Evolutionary conservation across 441 rosid genomes (phyloP).

Genomic region (Geranium incanum): DNA sequence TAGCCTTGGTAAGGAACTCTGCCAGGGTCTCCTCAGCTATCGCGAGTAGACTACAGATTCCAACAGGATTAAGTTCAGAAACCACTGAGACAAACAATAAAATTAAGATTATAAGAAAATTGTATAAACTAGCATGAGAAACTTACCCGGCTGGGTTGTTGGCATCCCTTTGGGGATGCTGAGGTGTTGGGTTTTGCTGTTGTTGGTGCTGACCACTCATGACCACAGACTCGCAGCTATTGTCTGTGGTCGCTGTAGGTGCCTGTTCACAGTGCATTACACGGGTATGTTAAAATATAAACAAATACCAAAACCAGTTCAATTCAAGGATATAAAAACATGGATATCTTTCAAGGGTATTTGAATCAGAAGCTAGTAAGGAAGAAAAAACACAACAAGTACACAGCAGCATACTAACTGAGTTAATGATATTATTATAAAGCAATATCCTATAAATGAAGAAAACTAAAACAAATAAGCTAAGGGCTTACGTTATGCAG

Average conservation of each 20-base stretch:
- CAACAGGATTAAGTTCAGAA: slow-evolving; percentile 1
- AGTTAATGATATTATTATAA: background rate
- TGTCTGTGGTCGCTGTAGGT: slow-evolving; percentile 49
- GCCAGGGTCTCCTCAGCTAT: slow-evolving; percentile 98
- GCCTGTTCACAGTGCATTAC: slow-evolving; percentile 34
- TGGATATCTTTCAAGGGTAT: no score
- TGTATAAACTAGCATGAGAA: background rate
- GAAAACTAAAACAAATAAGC: background rate
- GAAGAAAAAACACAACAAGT: no score
- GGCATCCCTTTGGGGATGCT: slow-evolving; percentile 82
- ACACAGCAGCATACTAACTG: background rate
- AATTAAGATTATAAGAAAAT: slow-evolving; percentile 14
- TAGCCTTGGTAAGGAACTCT: slow-evolving; percentile 99
- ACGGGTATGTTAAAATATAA: background rate
- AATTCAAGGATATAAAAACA: background rate
- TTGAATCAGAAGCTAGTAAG: no score
- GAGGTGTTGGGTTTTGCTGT: slow-evolving; percentile 94
- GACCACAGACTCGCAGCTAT: slow-evolving; percentile 83
- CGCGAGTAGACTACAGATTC: slow-evolving; percentile 69
- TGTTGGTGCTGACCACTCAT: slow-evolving; percentile 88
- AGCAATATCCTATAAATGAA: background rate
- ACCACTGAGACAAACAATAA: background rate
- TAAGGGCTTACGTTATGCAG: slow-evolving; percentile 51
- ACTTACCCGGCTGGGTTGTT: slow-evolving; percentile 96
- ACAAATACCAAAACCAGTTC: background rate